Evolutionary conservation across 2,329 filamentous ascomycete genomes (phyloP).

Genomic region (Fusarium redolens): DNA sequence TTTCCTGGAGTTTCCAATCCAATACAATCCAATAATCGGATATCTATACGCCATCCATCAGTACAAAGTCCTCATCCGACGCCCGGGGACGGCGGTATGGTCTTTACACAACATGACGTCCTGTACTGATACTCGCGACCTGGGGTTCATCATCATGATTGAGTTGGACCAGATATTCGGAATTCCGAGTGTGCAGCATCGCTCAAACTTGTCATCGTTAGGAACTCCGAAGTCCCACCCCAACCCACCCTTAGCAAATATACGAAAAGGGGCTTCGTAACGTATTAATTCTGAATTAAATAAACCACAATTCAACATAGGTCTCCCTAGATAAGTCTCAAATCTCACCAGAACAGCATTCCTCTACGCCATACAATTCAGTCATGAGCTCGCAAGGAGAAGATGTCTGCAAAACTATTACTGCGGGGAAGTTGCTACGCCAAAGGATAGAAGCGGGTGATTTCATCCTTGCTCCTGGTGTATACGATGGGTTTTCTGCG

Average conservation of each 20-base stretch:
- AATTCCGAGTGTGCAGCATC: not conserved
- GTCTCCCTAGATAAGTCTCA: not conserved
- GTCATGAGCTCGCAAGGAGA: not conserved
- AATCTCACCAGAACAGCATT: not conserved
- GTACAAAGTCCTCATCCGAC: not conserved
- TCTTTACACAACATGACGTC: not conserved
- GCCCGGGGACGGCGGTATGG: not conserved
- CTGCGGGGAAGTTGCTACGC: not conserved
- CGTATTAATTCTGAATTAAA: not conserved
- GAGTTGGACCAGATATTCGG: not conserved
- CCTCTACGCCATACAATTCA: not conserved
- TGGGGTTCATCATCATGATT: not conserved
- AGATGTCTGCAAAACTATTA: not conserved
- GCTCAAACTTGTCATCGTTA: not conserved
- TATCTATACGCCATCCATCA: not conserved
- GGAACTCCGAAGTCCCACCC: not conserved
- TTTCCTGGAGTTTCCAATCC: not conserved
- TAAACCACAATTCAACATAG: not conserved
- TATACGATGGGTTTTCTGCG: conserved; percentile 4
- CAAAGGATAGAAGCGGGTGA: not conserved
- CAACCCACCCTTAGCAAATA: not conserved
- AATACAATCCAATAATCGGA: not conserved
- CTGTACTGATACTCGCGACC: not conserved
- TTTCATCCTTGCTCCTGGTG: not conserved
- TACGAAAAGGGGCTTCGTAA: not conserved